Evolutionary conservation across 805 yeast genomes (phyloP), one percentile per base, ranked within the genome.

Genomic region (Myxozyma neglecta): DNA sequence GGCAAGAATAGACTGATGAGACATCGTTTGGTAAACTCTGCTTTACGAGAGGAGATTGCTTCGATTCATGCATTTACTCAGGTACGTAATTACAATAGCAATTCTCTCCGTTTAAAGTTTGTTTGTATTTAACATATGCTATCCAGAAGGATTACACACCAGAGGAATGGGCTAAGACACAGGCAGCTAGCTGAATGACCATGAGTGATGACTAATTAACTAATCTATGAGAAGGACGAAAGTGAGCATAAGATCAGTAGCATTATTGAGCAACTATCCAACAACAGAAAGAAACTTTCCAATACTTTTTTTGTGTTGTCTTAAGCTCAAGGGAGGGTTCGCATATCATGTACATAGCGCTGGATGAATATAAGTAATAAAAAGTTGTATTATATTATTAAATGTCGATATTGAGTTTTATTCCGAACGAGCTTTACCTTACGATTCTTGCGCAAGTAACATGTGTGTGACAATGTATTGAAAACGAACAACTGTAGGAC

Each of bases 11-110:
- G 88, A 73, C 79, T 94, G 53, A 83, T 85, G 79, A 83, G 99
- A 71, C 96, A 93, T 70, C 80, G 98, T 67, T 70, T 91, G 68
- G 97, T 96, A 52, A 94, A 94, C 74, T 78, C 73, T 37, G 85
- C 88, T 0, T 79, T 94, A 64, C 86, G 87, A 69, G 90, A 87
- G n/a, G 97, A 92, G 73, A 89, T 94, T 37, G 86, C 89, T 0
- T 75, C 79, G 5, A 92, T 94, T 49, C 99, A 94, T 75, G 98
- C 99, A 0, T 94, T 96, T 74, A 90, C 97, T 0, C 97, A 94
- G 71, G 91, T 90, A 76, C 88, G 84, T 47, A 24, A 11, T 37
- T 44, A 11, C 1, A 8, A 9, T 36, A 16, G 11, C n/a, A 11
- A 39, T 13, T n/a, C 6, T n/a, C n/a, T 11, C 42, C n/a, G n/a